These are phyloP conservation scores for Fusarium udum DNA, from an alignment of 2,329 filamentous ascomycete genomes.

Conservation along the genomic window DNA sequence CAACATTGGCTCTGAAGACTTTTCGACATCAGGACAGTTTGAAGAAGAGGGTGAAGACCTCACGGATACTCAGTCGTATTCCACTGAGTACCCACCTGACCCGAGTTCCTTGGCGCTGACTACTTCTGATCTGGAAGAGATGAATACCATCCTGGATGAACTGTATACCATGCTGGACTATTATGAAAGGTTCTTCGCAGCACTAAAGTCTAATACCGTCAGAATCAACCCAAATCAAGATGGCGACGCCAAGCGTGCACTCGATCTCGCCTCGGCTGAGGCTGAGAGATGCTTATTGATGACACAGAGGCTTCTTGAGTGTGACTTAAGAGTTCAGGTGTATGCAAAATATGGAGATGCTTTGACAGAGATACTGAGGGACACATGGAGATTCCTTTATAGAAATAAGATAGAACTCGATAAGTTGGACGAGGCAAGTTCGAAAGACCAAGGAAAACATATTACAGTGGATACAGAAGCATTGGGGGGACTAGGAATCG, in stretches of 20 bases:
- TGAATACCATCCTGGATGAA: no score
- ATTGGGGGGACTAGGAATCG: rapidly evolving
- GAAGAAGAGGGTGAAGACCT: background rate
- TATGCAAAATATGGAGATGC: rapidly evolving
- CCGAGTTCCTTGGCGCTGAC: no score
- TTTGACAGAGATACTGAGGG: background rate
- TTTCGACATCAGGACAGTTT: rapidly evolving
- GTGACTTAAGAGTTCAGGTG: rapidly evolving
- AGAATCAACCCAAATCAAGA: background rate
- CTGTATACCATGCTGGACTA: no score
- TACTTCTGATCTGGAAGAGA: no score
- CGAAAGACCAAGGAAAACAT: no score
- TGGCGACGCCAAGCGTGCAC: background rate
- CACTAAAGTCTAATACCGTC: no score
- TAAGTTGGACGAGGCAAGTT: rapidly evolving
- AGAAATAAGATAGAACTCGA: rapidly evolving
- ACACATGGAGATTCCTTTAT: rapidly evolving
- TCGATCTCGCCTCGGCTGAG: rapidly evolving
- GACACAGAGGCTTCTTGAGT: rapidly evolving
- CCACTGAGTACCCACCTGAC: no score
- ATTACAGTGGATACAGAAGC: rapidly evolving
- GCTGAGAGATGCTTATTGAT: background rate
- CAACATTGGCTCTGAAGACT: background rate
- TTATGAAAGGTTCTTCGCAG: no score
- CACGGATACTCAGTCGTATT: no score